Percentiles rank a stretch among this genome's conserved stretches.
These are phyloP conservation scores for Turritis glabra DNA, from an alignment of 345 rosid genomes.

Conservation along the genomic window DNA sequence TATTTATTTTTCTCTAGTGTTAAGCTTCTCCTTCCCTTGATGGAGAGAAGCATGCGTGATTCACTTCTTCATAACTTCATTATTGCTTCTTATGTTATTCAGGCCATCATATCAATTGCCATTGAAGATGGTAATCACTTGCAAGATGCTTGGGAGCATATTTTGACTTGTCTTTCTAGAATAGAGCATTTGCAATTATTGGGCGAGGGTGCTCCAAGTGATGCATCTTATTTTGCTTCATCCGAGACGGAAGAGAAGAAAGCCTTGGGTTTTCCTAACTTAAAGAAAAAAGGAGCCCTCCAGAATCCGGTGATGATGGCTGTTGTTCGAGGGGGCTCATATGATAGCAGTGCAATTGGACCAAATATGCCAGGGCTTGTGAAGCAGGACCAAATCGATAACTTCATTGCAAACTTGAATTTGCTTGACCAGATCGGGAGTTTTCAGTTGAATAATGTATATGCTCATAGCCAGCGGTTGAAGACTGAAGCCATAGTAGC, in stretches of 20 bases:
- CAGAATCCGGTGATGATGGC: constrained; percentile 96
- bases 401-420: constrained; percentile 86
- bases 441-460: constrained; percentile 89
- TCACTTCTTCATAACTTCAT: constrained; percentile 16
- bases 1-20: constrained; percentile 13
- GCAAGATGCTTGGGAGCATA: constrained; percentile 97
- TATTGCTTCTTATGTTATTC: constrained; percentile 35
- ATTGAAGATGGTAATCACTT: constrained; percentile 95
- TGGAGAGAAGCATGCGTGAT: constrained; percentile 5
- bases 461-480: constrained; percentile 93
- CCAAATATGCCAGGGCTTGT: constrained; percentile 64
- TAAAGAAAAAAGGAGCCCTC: constrained; percentile 84
- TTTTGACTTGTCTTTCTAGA: constrained; percentile 91
- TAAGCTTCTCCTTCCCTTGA: constrained; percentile 7
- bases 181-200: constrained; percentile 91
- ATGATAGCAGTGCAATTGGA: constrained; percentile 77
- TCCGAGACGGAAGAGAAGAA: constrained; percentile 80
- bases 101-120: constrained; percentile 91
- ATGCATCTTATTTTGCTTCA: constrained; percentile 75
- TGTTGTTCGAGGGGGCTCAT: constrained; percentile 96
- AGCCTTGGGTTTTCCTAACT: constrained; percentile 58
- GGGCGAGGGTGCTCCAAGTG: constrained; percentile 96
- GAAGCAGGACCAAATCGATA: constrained; percentile 71
- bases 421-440: constrained; percentile 95
- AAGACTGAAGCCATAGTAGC: constrained; percentile 94